Percentiles rank a stretch among this genome's conserved stretches.
Evolutionary conservation across 768 basidiomycete species (phyloP).

Genomic region (Pleurotus tuber-regium): DNA sequence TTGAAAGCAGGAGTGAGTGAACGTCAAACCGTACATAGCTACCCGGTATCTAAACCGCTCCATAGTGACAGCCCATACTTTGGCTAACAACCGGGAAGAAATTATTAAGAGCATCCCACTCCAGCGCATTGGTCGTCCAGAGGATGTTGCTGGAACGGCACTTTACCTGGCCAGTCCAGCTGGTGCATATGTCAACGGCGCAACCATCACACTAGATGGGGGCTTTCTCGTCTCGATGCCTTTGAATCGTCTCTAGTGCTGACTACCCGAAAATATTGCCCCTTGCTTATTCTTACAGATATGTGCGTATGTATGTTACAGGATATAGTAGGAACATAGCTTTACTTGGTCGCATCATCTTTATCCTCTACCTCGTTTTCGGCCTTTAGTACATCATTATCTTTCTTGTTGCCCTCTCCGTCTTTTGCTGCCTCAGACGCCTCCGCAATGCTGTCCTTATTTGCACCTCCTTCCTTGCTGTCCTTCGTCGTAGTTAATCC

Average conservation of each 20-base stretch:
- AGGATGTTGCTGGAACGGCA: conserved; percentile 64
- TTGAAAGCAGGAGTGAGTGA: conserved; percentile 39
- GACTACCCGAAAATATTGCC: not conserved
- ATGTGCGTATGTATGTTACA: too few species aligned
- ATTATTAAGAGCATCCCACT: conserved; percentile 45
- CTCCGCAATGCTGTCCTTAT: conserved; percentile 7
- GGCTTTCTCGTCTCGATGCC: conserved; percentile 46
- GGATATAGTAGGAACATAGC: too few species aligned
- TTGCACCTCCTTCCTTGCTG: conserved; percentile 19
- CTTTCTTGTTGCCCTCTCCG: too few species aligned
- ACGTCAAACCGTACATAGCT: not conserved
- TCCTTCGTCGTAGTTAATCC: conserved; percentile 42
- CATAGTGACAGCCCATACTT: conserved; percentile 53
- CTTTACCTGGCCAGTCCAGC: conserved; percentile 61
- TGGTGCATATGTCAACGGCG: conserved; percentile 62
- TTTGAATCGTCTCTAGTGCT: not conserved
- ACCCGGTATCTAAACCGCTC: conserved; percentile 4
- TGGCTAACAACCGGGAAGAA: conserved; percentile 38
- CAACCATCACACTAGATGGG: conserved; percentile 62
- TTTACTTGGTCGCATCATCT: conserved; percentile 9
- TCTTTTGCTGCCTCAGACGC: conserved; percentile 7
- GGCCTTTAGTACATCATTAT: conserved; percentile 10
- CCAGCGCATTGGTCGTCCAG: conserved; percentile 54
- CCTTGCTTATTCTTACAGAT: not conserved
- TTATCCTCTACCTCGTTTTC: conserved; percentile 13